These are phyloP conservation scores for Triglochin maritima DNA, from an alignment of 106 monocot species.

Conservation along the genomic window DNA sequence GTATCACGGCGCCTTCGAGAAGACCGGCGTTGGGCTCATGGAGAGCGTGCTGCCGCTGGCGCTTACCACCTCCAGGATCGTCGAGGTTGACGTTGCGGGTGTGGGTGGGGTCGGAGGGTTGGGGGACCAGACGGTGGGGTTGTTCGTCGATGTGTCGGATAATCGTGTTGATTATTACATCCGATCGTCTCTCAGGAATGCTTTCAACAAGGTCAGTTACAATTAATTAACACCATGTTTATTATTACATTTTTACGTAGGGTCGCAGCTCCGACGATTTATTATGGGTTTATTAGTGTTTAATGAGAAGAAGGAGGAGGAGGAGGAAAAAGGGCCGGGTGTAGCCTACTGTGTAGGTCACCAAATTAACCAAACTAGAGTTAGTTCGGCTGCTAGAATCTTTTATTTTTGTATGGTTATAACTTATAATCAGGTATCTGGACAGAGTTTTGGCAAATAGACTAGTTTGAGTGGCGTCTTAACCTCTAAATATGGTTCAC, in stretches of 20 bases:
- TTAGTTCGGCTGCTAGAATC: too few relatives aligned
- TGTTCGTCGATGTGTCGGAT: conserved; percentile 1
- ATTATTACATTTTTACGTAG: too few relatives aligned
- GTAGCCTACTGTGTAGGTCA: too few relatives aligned
- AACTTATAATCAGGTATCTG: too few relatives aligned
- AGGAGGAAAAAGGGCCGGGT: too few relatives aligned
- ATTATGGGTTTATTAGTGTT: not conserved
- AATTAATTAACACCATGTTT: not conserved
- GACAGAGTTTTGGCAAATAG: too few relatives aligned
- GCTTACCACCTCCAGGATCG: conserved; percentile 16
- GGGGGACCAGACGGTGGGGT: not conserved
- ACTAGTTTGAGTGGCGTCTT: too few relatives aligned
- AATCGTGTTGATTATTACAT: conserved; percentile 30
- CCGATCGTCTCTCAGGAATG: conserved; percentile 23
- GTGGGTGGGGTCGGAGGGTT: not conserved
- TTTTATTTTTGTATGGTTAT: too few relatives aligned
- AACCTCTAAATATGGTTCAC: too few relatives aligned
- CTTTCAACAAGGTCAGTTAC: conserved; percentile 28
- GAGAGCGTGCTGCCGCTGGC: conserved; percentile 28
- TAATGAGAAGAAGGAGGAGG: too few relatives aligned
- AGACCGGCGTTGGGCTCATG: conserved; percentile 6
- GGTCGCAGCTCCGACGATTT: not conserved
- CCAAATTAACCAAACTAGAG: too few relatives aligned
- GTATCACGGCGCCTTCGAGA: conserved; percentile 25
- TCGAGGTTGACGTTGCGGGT: conserved; percentile 9